Evolutionary conservation across 495 filamentous ascomycete genomes (phyloP).

Genomic region (Pseudotulostoma volvatum): DNA sequence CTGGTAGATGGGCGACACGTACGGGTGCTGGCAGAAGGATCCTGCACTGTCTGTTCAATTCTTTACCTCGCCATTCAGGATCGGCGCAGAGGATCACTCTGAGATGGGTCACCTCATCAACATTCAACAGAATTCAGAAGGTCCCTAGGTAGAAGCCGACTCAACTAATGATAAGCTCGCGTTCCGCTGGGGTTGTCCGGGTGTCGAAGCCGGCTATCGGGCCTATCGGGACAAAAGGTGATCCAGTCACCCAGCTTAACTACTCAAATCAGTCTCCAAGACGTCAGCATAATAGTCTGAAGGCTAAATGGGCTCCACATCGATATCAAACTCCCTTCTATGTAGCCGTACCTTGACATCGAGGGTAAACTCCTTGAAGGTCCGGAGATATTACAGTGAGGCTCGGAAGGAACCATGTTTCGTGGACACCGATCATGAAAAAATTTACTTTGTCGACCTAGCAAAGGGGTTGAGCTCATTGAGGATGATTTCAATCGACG

Average conservation of each 20-base stretch:
- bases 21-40: too few species aligned
- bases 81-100: too few species aligned
- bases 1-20: too few species aligned
- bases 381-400: slow-evolving; percentile 61
- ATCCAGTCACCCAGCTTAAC: slow-evolving; percentile 18
- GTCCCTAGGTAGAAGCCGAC: too few species aligned
- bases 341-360: slow-evolving; percentile 62
- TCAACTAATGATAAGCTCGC: too few species aligned
- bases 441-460: slow-evolving; percentile 60
- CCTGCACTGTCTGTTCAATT: too few species aligned
- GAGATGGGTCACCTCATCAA: too few species aligned
- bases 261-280: not conserved
- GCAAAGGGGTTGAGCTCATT: slow-evolving; percentile 44
- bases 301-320: not conserved
- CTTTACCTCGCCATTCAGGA: too few species aligned
- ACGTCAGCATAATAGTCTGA: not conserved
- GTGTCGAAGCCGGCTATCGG: too few species aligned
- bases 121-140: too few species aligned
- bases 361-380: slow-evolving; percentile 67
- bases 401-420: slow-evolving; percentile 60
- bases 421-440: slow-evolving; percentile 72
- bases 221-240: too few species aligned
- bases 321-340: slow-evolving; percentile 11
- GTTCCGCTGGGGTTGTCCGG: too few species aligned
- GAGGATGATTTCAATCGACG: slow-evolving; percentile 47